A percentile compares a stretch with the other conserved stretches of the same genome.
Evolutionary conservation across 2,329 filamentous ascomycete species (phyloP).

Genomic region (Fonsecaea monophora): DNA sequence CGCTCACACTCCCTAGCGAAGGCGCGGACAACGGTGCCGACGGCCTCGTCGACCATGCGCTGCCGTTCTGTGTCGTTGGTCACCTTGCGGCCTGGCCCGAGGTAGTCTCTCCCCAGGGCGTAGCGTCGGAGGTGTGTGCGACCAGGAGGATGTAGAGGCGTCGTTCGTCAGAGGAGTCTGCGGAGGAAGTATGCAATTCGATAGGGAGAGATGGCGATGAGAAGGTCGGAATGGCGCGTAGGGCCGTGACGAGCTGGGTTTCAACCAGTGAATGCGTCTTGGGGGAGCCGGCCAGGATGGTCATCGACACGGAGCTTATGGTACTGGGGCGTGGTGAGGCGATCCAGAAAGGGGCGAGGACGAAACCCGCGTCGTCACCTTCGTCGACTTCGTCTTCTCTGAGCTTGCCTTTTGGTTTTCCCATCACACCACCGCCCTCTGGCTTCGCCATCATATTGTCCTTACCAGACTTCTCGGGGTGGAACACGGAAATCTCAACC

Average conservation of each 20-base stretch:
- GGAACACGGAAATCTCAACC: conserved; percentile 58
- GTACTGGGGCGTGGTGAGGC: conserved; percentile 39
- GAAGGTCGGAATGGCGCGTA: conserved; percentile 3
- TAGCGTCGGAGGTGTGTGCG: conserved; percentile 57
- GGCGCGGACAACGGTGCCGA: conserved; percentile 55
- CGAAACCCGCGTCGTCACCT: conserved; percentile 22
- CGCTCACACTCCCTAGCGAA: conserved; percentile 56
- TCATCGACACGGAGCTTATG: conserved; percentile 49
- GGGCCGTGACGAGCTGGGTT: not conserved
- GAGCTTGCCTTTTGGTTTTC: not conserved
- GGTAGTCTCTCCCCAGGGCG: conserved; percentile 59
- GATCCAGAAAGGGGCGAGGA: conserved; percentile 47
- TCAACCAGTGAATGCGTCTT: conserved; percentile 9
- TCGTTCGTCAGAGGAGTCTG: conserved; percentile 50
- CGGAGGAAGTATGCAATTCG: conserved; percentile 17
- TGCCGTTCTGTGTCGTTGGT: conserved; percentile 29
- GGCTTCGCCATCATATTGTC: not conserved
- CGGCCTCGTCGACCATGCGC: conserved; percentile 35
- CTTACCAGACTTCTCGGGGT: conserved; percentile 41
- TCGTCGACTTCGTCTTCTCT: not conserved
- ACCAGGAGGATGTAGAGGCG: conserved; percentile 63
- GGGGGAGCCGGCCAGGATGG: conserved; percentile 44
- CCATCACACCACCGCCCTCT: not conserved
- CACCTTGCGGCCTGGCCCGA: conserved; percentile 51
- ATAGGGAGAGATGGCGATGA: conserved; percentile 12